Evolutionary conservation across 2,329 filamentous ascomycete species (phyloP), one percentile per base, ranked within the genome.

Genomic region (Aspergillus japonicus): DNA sequence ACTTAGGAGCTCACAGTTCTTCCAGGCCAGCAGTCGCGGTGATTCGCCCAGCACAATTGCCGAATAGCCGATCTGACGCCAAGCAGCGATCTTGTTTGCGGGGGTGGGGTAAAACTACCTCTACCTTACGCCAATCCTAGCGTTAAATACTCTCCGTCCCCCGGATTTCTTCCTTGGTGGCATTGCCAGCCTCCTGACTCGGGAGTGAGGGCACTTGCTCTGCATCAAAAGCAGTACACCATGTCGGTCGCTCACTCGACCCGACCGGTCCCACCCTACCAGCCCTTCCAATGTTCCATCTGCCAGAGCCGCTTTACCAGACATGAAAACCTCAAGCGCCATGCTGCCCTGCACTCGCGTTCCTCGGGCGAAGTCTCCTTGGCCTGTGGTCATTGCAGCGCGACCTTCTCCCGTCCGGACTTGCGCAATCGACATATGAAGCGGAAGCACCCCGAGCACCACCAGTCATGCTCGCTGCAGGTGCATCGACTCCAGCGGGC

Each of bases 241-340:
- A 50, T 62, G 56, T 42, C 48, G 8, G 44, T 48, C 16, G 21
- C 57, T 5, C 60, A 50, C 14, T 6, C 24, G 6, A 60, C 16
- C n/a, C 11, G 33, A 54, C 39, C 26, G 6, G 57, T 54, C 21
- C 53, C 63, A 2, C 51, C 61, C 4, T 68, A 62, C 19, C 77
- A 79, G 61, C 77, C 77, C 10, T 79, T 78, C 55, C 72, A 80
- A 64, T 80, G 77, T 63, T 61, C 66, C 29, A 56, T 78, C 54
- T 79, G 78, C 58, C 69, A 68, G 49, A 72, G 67, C 54, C 75
- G 74, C 31, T 77, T 78, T 49, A 77, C 75, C 29, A 69, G 75
- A 29, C 72, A 77, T 52, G 75, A 78, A 66, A 77, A 78, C 56
- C 73, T 78, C 61, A 78, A 79, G 62, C 75, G 77, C 52, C 78